Percentiles rank a stretch among this genome's conserved stretches.
Conservation (phyloP, 2,329 filamentous ascomycete species). For the Septoria petroselini region DNA sequence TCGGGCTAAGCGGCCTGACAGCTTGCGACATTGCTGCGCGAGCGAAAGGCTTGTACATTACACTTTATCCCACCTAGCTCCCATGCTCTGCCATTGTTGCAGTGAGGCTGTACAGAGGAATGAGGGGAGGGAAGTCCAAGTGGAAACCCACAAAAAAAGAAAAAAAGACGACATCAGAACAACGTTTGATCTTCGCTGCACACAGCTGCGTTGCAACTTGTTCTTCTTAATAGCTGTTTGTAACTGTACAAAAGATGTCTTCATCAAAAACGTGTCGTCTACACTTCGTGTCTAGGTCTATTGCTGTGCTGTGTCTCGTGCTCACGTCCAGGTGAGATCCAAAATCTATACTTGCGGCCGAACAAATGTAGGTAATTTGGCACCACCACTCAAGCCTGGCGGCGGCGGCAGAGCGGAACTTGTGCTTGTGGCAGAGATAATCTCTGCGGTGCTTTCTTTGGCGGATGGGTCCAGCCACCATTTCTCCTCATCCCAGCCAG, state of each 20-base stretch:
- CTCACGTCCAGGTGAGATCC: neutral
- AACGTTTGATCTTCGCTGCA: neutral
- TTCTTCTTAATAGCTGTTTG: neutral
- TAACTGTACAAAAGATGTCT: neutral
- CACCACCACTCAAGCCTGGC: conserved; percentile 21
- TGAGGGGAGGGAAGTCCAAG: neutral
- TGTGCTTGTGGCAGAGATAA: neutral
- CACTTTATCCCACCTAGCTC: no score
- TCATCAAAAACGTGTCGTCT: neutral
- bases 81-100: no score
- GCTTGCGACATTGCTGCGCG: no score
- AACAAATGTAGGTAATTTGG: conserved; percentile 7
- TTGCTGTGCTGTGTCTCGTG: neutral
- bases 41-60: no score
- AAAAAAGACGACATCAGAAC: neutral
- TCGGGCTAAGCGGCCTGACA: no score
- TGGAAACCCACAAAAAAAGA: neutral
- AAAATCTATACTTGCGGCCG: neutral
- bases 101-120: no score
- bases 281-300: neutral
- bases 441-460: neutral
- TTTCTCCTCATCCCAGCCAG: conserved; percentile 36
- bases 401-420: neutral
- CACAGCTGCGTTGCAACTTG: neutral
- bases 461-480: conserved; percentile 27